Conservation (phyloP, 208 protist genomes). For the Sergeia podlipaevii region DNA sequence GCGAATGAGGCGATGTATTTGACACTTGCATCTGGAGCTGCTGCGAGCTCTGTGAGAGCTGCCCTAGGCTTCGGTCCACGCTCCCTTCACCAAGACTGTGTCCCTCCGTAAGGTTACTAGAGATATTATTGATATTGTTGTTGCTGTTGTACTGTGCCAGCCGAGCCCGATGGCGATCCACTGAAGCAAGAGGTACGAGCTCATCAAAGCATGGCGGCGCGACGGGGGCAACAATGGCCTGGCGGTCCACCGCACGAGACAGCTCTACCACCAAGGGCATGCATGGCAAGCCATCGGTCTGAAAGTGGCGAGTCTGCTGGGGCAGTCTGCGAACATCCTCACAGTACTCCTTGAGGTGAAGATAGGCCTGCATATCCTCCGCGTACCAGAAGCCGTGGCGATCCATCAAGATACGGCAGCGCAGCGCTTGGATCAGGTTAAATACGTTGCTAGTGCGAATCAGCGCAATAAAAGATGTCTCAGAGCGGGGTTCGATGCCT, state of each 20-base stretch:
- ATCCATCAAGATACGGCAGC: slow-evolving; percentile 79
- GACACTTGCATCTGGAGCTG: too few relatives aligned
- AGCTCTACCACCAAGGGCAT: slow-evolving; percentile 85
- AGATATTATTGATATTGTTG: slow-evolving; percentile 1
- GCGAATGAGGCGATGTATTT: too few relatives aligned
- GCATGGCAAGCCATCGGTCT: slow-evolving; percentile 72
- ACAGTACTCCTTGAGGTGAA: slow-evolving; percentile 74
- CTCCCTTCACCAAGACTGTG: too few relatives aligned
- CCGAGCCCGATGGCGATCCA: slow-evolving; percentile 42
- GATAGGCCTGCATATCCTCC: slow-evolving; percentile 49
- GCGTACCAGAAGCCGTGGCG: slow-evolving; percentile 78
- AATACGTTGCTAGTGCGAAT: slow-evolving; percentile 45
- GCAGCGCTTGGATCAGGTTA: slow-evolving; percentile 54
- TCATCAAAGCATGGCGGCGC: slow-evolving; percentile 52
- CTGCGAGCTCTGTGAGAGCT: too few relatives aligned
- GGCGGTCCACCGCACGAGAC: slow-evolving; percentile 27
- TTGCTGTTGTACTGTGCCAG: neutral
- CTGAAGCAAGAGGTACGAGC: slow-evolving; percentile 48
- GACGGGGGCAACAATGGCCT: neutral
- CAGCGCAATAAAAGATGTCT: slow-evolving; percentile 69
- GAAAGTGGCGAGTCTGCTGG: slow-evolving; percentile 63
- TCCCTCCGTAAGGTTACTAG: too few relatives aligned
- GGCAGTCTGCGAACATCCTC: slow-evolving; percentile 59
- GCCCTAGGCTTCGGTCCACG: too few relatives aligned
- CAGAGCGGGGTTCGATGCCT: slow-evolving; percentile 56